Evolutionary conservation across 2,329 filamentous ascomycete species (phyloP).

Genomic region (Tricladium varicosporioides): DNA sequence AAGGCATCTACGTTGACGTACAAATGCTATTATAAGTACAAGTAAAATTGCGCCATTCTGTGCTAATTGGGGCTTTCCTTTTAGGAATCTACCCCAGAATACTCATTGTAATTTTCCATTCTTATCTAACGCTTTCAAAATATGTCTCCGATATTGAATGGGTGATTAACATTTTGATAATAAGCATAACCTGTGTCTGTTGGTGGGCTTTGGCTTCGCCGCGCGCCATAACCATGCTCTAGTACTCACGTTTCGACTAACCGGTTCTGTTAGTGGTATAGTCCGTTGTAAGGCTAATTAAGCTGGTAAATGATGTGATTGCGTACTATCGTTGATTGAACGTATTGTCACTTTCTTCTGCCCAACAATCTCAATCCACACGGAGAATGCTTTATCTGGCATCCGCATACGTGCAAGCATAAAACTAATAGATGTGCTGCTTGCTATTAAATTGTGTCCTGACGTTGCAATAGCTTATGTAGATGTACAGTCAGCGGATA

Average conservation of each 20-base stretch:
- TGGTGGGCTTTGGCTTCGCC: constrained; percentile 25
- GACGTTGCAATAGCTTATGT: constrained; percentile 41
- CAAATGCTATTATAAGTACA: constrained; percentile 36
- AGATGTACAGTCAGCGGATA: constrained; percentile 34
- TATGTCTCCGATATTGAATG: constrained; percentile 21
- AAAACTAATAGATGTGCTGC: constrained; percentile 35
- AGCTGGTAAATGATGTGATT: constrained; percentile 3
- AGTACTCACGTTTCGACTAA: constrained; percentile 39
- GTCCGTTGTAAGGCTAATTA: constrained; percentile 27
- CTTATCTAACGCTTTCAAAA: constrained; percentile 31
- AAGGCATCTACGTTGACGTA: constrained; percentile 33
- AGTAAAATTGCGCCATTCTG: constrained; percentile 30
- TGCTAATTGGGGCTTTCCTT: constrained; percentile 28
- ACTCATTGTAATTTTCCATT: neutral
- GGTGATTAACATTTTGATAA: constrained; percentile 32
- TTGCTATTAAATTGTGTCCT: constrained; percentile 24
- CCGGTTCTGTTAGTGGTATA: constrained; percentile 30
- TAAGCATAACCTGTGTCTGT: constrained; percentile 31
- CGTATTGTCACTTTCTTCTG: neutral
- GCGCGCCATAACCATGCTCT: constrained; percentile 37
- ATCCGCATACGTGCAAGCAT: constrained; percentile 32
- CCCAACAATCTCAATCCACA: constrained; percentile 17
- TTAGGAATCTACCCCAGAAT: neutral
- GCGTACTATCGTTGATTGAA: neutral
- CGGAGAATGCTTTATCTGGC: constrained; percentile 26